Percentiles rank a stretch among this genome's conserved stretches.
These are phyloP conservation scores for Casuarina cunninghamiana DNA, from an alignment of 306 rosid species.

Conservation along the genomic window DNA sequence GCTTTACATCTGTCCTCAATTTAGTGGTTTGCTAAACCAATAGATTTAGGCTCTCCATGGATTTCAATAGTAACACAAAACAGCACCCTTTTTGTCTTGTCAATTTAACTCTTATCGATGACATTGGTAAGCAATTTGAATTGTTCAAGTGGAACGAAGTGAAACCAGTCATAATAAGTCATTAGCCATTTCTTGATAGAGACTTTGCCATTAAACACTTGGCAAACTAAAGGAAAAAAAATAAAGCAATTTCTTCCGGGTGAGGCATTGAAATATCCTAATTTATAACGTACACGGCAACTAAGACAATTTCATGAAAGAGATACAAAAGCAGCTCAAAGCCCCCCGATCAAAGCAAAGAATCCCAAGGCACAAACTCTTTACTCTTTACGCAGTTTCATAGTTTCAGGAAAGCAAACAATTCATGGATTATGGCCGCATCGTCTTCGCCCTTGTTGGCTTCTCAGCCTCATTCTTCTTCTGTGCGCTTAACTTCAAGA, in stretches of 20 bases:
- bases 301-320: neutral
- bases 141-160: too few relatives aligned
- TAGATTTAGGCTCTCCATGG: too few relatives aligned
- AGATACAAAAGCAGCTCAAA: neutral
- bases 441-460: slow-evolving; percentile 45
- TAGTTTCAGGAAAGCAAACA: neutral
- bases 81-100: too few relatives aligned
- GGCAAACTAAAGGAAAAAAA: neutral
- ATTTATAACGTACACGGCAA: too few relatives aligned
- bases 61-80: too few relatives aligned
- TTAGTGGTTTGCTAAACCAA: too few relatives aligned
- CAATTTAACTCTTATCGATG: too few relatives aligned
- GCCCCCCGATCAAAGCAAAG: neutral
- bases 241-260: neutral
- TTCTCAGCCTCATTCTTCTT: slow-evolving; percentile 48
- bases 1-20: too few relatives aligned
- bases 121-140: too few relatives aligned
- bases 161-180: too few relatives aligned
- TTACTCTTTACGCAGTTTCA: too few relatives aligned
- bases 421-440: slow-evolving; percentile 31
- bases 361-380: neutral
- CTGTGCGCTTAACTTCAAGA: slow-evolving; percentile 38
- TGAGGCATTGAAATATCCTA: neutral
- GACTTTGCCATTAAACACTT: neutral
- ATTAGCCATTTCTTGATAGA: neutral